These are phyloP conservation scores for Nemophila menziesii DNA, from an alignment of 257 asterid genomes.

Conservation along the genomic window DNA sequence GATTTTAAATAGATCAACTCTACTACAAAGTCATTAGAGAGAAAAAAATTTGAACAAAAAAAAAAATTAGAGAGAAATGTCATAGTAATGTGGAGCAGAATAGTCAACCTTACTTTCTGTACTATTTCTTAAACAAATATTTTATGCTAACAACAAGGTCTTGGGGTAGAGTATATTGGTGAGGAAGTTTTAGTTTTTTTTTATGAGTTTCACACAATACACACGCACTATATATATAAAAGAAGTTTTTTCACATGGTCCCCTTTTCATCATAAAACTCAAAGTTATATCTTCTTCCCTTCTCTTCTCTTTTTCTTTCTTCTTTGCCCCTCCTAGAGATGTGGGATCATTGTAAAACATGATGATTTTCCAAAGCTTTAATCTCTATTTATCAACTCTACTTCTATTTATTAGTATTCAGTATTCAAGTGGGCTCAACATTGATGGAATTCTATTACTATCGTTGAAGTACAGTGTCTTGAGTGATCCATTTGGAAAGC, in stretches of 20 bases:
- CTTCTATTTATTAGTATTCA: slow-evolving; percentile 17
- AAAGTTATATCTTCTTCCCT: slow-evolving; percentile 17
- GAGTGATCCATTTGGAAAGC: slow-evolving; percentile 47
- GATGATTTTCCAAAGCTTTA: slow-evolving; percentile 34
- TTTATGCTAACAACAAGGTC: slow-evolving; percentile 17
- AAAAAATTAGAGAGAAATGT: no score
- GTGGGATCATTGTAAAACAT: slow-evolving; percentile 24
- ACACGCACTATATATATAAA: slow-evolving; percentile 1
- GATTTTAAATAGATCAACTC: no score
- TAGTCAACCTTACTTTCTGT: no score
- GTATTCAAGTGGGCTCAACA: slow-evolving; percentile 42
- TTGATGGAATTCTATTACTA: slow-evolving; percentile 57
- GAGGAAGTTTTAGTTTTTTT: slow-evolving; percentile 34
- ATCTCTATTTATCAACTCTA: slow-evolving; percentile 33
- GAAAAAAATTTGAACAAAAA: no score
- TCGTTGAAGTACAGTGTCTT: slow-evolving; percentile 49
- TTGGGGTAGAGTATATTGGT: slow-evolving; percentile 45
- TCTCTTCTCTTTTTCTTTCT: neutral
- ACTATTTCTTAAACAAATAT: slow-evolving; percentile 6
- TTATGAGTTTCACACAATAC: neutral
- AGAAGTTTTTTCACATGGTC: slow-evolving; percentile 35
- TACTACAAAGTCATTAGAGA: no score
- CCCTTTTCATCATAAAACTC: slow-evolving; percentile 40
- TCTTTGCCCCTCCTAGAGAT: slow-evolving; percentile 13
- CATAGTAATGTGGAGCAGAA: no score